phyloP scores from a whole-genome alignment of 2,329 filamentous ascomycete genomes.

The Microdochium trichocladiopsis region DNA sequence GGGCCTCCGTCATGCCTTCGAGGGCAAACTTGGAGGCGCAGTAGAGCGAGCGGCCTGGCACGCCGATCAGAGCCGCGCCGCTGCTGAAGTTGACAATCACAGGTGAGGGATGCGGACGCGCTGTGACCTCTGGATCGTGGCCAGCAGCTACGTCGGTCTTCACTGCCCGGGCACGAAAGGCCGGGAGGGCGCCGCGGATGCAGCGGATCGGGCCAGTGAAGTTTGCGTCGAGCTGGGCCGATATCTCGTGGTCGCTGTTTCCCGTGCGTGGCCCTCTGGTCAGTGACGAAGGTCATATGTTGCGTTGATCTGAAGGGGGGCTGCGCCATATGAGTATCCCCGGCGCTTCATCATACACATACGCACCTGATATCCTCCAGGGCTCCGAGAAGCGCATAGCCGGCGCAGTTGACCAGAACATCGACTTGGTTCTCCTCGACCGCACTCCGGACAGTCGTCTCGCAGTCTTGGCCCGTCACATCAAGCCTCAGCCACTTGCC shows the following conservation, averaged over 20 bases:
- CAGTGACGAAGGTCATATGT: not conserved
- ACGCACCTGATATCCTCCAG: constrained; percentile 20
- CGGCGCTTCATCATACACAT: no score
- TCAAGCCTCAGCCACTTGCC: constrained; percentile 11
- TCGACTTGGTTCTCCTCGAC: constrained; percentile 19
- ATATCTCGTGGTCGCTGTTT: not conserved
- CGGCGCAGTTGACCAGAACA: constrained; percentile 39
- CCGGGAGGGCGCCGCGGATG: not conserved
- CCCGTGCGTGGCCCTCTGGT: not conserved
- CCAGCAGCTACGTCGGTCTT: not conserved
- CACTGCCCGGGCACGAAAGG: not conserved
- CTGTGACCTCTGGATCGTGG: not conserved
- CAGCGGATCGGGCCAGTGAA: not conserved
- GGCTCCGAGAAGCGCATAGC: constrained; percentile 32
- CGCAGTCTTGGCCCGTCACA: not conserved
- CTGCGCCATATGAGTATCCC: no score
- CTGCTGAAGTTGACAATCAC: constrained; percentile 1
- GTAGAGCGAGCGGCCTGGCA: not conserved
- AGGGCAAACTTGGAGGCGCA: not conserved
- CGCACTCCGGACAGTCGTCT: not conserved
- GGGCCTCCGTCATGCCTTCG: constrained; percentile 4
- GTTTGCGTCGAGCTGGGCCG: not conserved
- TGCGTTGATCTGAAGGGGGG: no score
- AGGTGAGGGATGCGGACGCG: not conserved
- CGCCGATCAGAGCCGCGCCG: not conserved